These are phyloP conservation scores for Aspergillus alliaceus DNA, from an alignment of 2,329 filamentous ascomycete genomes.

Conservation along the genomic window DNA sequence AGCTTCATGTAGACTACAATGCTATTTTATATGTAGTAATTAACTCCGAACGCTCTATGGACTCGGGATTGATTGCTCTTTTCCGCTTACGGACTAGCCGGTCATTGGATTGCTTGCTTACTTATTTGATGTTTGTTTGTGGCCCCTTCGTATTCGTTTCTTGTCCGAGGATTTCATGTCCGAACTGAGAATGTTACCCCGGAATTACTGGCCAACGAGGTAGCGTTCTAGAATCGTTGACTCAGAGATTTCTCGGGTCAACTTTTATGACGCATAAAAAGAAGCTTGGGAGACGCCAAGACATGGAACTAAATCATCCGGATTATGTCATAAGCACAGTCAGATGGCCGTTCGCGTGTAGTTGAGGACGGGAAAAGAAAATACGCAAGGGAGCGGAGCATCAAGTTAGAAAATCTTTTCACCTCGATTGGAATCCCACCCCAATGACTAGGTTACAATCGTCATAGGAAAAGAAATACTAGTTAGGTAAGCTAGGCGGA, in stretches of 20 bases:
- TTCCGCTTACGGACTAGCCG: neutral
- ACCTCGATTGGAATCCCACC: neutral
- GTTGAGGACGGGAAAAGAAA: no score
- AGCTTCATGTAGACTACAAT: no score
- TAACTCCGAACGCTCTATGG: neutral
- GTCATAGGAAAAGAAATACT: neutral
- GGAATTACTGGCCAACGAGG: neutral
- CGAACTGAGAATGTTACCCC: no score
- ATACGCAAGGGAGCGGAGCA: neutral
- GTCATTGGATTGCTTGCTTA: neutral
- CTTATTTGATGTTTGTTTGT: neutral
- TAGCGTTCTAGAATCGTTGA: neutral
- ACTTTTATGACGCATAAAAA: neutral
- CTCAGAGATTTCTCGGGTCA: neutral
- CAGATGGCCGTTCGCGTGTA: no score
- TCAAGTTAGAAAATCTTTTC: neutral
- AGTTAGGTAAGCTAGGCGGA: neutral
- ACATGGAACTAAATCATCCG: neutral
- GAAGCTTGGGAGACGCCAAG: neutral
- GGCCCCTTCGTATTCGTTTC: neutral
- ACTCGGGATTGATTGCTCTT: neutral
- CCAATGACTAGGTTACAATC: neutral
- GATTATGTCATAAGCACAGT: neutral
- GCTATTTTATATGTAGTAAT: neutral
- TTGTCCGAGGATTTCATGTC: no score